These are phyloP conservation scores for Salisapilia sapeloensis DNA, from an alignment of 352 stramenopile species.

Conservation along the genomic window DNA sequence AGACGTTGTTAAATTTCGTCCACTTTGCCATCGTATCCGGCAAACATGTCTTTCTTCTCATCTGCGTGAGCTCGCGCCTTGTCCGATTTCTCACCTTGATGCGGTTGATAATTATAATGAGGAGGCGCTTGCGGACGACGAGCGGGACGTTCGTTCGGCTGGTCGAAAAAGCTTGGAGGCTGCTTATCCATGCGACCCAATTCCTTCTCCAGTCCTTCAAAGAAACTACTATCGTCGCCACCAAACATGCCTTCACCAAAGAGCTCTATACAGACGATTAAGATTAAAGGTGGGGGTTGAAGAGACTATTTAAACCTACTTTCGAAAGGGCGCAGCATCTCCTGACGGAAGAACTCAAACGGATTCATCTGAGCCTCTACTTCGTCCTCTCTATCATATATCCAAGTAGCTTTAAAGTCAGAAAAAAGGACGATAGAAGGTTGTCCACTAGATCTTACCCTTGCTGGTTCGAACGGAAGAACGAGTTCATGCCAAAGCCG, in stretches of 20 bases:
- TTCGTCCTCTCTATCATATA: constrained; percentile 26
- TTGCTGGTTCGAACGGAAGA: constrained; percentile 30
- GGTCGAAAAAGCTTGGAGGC: constrained; percentile 18
- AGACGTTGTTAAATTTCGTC: constrained; percentile 38
- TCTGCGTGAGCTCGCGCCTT: constrained; percentile 15
- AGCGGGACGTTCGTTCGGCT: constrained; percentile 15
- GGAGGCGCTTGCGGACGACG: too few relatives aligned
- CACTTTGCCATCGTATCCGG: constrained; percentile 39
- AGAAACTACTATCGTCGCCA: constrained; percentile 16
- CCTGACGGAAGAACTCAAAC: constrained; percentile 63
- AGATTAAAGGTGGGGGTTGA: background rate
- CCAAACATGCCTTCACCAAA: constrained; percentile 27
- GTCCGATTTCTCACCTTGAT: too few relatives aligned
- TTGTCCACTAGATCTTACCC: constrained; percentile 9
- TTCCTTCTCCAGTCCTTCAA: constrained; percentile 44
- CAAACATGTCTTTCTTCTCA: constrained; percentile 51
- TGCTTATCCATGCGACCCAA: constrained; percentile 43
- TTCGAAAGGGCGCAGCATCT: constrained; percentile 71
- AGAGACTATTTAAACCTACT: constrained; percentile 6
- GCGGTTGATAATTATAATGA: too few relatives aligned
- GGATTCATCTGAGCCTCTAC: constrained; percentile 64
- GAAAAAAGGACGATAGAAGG: background rate
- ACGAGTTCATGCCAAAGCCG: constrained; percentile 13
- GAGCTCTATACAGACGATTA: constrained; percentile 13
- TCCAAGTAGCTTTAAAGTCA: too few relatives aligned